phyloP scores from a whole-genome alignment of 139 green algal genomes.

The Zygnema cylindricum region DNA sequence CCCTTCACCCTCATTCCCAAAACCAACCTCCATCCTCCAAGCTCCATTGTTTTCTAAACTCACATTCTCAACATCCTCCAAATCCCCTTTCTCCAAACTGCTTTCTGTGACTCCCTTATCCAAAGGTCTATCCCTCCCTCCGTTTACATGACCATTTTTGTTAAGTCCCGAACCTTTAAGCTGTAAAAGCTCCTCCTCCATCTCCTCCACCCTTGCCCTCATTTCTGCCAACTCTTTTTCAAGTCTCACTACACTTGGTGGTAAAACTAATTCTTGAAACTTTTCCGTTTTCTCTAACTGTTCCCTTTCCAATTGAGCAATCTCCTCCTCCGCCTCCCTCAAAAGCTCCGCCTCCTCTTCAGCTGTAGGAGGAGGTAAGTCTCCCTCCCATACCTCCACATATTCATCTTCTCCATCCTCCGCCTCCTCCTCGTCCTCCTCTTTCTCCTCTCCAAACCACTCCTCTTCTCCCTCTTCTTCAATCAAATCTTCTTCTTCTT shows the following conservation, averaged over 20 bases:
- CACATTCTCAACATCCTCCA: neutral
- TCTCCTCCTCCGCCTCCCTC: slow-evolving; percentile 49
- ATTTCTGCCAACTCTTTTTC: slow-evolving; percentile 46
- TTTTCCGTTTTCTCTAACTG: neutral
- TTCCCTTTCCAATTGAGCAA: slow-evolving; percentile 48
- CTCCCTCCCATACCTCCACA: slow-evolving; percentile 57
- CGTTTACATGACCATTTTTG: neutral
- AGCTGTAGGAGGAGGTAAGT: slow-evolving; percentile 24
- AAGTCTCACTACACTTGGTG: slow-evolving; percentile 14
- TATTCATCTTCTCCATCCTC: slow-evolving; percentile 40
- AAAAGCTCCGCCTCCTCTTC: slow-evolving; percentile 57
- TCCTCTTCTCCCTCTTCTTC: slow-evolving; percentile 36
- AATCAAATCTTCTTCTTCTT: neutral
- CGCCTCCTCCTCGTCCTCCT: slow-evolving; percentile 38
- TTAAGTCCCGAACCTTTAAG: neutral
- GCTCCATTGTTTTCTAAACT: neutral
- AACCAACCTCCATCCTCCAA: neutral
- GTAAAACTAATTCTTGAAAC: neutral
- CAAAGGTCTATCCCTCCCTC: neutral
- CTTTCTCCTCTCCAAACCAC: neutral
- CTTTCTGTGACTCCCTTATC: neutral
- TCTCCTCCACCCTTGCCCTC: slow-evolving; percentile 12
- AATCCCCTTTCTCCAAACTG: neutral
- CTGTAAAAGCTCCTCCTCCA: slow-evolving; percentile 31
- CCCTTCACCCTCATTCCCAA: neutral